Evolutionary conservation across 2,329 filamentous ascomycete genomes (phyloP).

Genomic region (Trichoderma endophyticum): DNA sequence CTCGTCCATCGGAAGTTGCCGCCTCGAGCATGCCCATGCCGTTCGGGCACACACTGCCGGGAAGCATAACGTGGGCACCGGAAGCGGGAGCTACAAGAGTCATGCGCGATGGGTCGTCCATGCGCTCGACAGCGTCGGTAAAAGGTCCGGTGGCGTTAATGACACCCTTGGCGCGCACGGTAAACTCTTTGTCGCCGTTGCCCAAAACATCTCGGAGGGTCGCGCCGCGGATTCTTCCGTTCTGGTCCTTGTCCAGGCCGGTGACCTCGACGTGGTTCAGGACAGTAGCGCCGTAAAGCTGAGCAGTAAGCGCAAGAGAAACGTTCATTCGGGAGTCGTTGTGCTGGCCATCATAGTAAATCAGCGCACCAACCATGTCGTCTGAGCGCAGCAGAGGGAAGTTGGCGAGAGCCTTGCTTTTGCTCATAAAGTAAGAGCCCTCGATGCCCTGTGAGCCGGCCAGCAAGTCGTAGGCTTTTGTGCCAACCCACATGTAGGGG

Average conservation of each 20-base stretch:
- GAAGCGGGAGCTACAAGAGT: constrained; percentile 78
- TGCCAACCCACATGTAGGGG: constrained; percentile 68
- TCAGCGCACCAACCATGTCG: constrained; percentile 70
- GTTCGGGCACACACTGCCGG: constrained; percentile 72
- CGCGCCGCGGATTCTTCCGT: constrained; percentile 68
- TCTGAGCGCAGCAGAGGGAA: constrained; percentile 77
- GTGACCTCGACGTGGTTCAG: constrained; percentile 82
- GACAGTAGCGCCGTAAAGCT: constrained; percentile 74
- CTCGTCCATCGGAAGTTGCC: constrained; percentile 76
- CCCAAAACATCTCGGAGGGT: constrained; percentile 50
- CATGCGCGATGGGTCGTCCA: constrained; percentile 67
- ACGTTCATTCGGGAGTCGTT: constrained; percentile 89
- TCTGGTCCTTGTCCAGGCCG: constrained; percentile 65
- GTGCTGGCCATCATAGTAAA: constrained; percentile 85
- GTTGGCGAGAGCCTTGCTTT: constrained; percentile 70
- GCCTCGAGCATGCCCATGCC: constrained; percentile 83
- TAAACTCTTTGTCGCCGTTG: constrained; percentile 60
- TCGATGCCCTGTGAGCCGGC: constrained; percentile 80
- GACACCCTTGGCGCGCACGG: constrained; percentile 73
- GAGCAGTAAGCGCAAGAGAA: constrained; percentile 75
- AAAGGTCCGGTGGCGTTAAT: constrained; percentile 85
- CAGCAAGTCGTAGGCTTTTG: constrained; percentile 77
- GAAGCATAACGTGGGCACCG: constrained; percentile 79
- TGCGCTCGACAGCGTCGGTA: constrained; percentile 73
- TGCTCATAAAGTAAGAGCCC: constrained; percentile 76